phyloP scores from a whole-genome alignment of 129 eudicot genomes.

The Oenanthe sinensis region DNA sequence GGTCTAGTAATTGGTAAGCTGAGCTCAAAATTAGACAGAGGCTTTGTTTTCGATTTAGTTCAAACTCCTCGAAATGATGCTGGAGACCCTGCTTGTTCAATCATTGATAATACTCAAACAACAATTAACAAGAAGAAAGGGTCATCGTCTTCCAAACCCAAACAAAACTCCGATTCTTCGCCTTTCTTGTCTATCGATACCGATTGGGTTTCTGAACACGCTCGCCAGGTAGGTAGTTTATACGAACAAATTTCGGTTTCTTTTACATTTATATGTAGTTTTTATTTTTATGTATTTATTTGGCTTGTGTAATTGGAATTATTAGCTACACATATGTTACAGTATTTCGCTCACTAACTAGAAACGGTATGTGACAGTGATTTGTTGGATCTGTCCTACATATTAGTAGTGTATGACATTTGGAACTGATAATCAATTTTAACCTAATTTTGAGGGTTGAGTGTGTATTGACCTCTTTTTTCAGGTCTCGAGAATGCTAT shows the following conservation, averaged over 20 bases:
- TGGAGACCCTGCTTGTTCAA: conserved; percentile 44
- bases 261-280: neutral
- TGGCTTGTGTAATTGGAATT: neutral
- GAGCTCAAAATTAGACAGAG: conserved; percentile 31
- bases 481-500: conserved; percentile 87
- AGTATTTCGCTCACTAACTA: too few relatives aligned
- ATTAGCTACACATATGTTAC: neutral
- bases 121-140: neutral
- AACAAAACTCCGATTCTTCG: neutral
- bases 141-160: neutral
- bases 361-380: too few relatives aligned
- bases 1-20: conserved; percentile 51
- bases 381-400: neutral
- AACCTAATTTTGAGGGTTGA: neutral
- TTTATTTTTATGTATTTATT: neutral
- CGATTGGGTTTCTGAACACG: conserved; percentile 1
- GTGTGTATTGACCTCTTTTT: neutral
- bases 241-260: too few relatives aligned
- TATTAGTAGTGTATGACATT: neutral
- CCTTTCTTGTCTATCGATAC: neutral
- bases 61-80: conserved; percentile 45
- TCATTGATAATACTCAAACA: conserved; percentile 3
- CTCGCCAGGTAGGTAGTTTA: neutral
- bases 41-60: conserved; percentile 41
- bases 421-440: neutral